Conservation (phyloP, 352 stramenopile species). For the Globisporangium recalcitrans region DNA sequence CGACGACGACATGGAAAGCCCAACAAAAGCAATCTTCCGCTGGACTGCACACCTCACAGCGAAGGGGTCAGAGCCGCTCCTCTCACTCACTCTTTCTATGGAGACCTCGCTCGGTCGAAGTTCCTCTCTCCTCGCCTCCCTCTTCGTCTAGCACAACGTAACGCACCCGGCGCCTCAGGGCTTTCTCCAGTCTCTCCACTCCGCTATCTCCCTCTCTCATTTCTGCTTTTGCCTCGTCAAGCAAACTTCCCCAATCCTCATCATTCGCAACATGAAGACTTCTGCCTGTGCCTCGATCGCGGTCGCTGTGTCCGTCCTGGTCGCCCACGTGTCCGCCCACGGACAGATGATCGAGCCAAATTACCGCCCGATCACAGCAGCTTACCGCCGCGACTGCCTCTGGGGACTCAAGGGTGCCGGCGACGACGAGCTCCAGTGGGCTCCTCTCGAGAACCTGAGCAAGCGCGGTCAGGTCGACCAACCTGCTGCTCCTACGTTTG, state of each 20-base stretch:
- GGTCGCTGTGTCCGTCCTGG: not conserved
- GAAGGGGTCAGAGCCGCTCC: too few species aligned
- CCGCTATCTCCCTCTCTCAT: conserved; percentile 1
- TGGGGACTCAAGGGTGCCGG: conserved; percentile 20
- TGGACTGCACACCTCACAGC: not conserved
- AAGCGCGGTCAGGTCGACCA: conserved; percentile 38
- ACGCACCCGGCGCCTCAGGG: not conserved
- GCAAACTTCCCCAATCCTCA: not conserved
- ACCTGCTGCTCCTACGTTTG: conserved; percentile 37
- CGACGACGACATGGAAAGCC: too few species aligned
- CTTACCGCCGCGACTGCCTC: not conserved
- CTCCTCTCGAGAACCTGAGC: conserved; percentile 46
- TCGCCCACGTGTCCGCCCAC: not conserved
- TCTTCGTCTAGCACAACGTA: not conserved
- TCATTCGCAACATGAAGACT: not conserved
- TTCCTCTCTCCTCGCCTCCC: too few species aligned
- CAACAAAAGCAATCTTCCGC: not conserved
- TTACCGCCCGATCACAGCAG: not conserved
- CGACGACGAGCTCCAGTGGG: conserved; percentile 41
- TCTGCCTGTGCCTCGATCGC: not conserved
- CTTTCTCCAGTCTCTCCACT: not conserved
- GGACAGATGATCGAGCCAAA: conserved; percentile 1
- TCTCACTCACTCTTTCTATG: not conserved
- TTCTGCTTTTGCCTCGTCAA: not conserved
- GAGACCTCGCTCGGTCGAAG: not conserved